Percentiles rank a stretch among this genome's conserved stretches.
phyloP scores from a whole-genome alignment of 1,139 yeast species.

The Saccharomyces hybrid region DNA sequence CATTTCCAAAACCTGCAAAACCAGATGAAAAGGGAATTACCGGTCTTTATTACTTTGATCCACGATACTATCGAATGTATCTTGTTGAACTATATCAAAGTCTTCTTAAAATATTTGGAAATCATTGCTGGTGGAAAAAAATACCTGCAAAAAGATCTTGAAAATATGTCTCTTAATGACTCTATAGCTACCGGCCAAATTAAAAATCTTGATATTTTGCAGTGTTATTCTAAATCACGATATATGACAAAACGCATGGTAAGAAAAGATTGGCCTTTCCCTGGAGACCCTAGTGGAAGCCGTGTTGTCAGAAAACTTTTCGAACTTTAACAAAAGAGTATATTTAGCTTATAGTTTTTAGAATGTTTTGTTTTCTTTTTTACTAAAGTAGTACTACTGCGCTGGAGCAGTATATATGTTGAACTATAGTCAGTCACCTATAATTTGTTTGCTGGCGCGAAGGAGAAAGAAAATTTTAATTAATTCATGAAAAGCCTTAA shows the following conservation, averaged over 20 bases:
- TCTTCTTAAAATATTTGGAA: conserved; percentile 27
- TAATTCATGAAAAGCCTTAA: not conserved
- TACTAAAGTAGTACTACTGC: not conserved
- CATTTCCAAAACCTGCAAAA: conserved; percentile 28
- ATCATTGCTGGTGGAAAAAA: conserved; percentile 25
- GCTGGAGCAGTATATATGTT: not conserved
- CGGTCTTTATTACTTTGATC: conserved; percentile 20
- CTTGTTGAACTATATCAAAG: conserved; percentile 19
- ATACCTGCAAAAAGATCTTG: conserved; percentile 20
- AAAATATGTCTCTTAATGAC: conserved; percentile 9
- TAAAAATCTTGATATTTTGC: conserved; percentile 33
- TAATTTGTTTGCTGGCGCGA: not conserved
- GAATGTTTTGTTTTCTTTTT: not conserved
- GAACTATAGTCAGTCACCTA: not conserved
- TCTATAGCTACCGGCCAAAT: conserved; percentile 17
- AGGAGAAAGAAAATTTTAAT: not conserved
- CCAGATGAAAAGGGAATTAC: conserved; percentile 29
- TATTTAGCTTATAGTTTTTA: not conserved
- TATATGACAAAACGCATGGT: conserved; percentile 27
- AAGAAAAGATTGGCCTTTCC: conserved; percentile 25
- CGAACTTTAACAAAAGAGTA: conserved; percentile 19
- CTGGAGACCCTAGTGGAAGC: conserved; percentile 23
- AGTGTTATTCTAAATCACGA: conserved; percentile 26
- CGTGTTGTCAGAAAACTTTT: conserved; percentile 31
- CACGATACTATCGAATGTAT: conserved; percentile 15